Base-by-base conservation (phyloP, 495 filamentous ascomycete genomes). In the Podospora anserina region DNA sequence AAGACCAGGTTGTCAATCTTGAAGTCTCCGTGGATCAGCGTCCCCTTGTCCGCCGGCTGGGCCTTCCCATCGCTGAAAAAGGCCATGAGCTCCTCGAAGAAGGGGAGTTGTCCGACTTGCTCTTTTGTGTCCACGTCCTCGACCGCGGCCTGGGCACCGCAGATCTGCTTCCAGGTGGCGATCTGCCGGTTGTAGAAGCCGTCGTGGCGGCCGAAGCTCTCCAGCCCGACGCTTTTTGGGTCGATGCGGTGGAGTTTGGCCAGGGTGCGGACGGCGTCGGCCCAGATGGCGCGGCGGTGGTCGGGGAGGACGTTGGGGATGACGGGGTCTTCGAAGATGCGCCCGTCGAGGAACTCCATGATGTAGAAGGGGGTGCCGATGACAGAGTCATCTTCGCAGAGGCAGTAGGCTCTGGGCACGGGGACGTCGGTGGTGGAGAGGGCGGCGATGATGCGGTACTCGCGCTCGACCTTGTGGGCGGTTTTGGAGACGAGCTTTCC, bases 1-100 rank as follows among this genome's bases (percentile, higher is more conserved):
- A 94, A 99, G 58, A 99, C 90, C 67, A 98, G 80, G 73, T 99
- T 99, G 78, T 99, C 95, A 74, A 99, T 94, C 81, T 99, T 99
- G 82, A 94, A 99, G 74, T 99, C 95, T 28, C 95, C 95, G 73
- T 99, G 95, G 28, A 99, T 88, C 23, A 97, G 82, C 2, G 88
- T 89, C 26, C 86, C 88, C 56, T 91, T 83, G 73, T 97, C 94
- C 34, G 82, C 83, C 2, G 95, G 94, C 75, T 96, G 92, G 34
- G 81, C 84, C 68, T 80, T 78, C 67, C 87, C 80, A 78, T 90
- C 82, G 53, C 74, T 76, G 73, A 98, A 97, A 81, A 94, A 97
- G 2, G 75, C 76, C 66, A 94, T 85, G 81, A 96, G 90, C 34
- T 91, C 90, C 23, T 89, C 84, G 64, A 94, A 92, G 75, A 93